These are phyloP conservation scores for Lablab purpureus DNA, from an alignment of 306 rosid genomes.

Conservation along the genomic window DNA sequence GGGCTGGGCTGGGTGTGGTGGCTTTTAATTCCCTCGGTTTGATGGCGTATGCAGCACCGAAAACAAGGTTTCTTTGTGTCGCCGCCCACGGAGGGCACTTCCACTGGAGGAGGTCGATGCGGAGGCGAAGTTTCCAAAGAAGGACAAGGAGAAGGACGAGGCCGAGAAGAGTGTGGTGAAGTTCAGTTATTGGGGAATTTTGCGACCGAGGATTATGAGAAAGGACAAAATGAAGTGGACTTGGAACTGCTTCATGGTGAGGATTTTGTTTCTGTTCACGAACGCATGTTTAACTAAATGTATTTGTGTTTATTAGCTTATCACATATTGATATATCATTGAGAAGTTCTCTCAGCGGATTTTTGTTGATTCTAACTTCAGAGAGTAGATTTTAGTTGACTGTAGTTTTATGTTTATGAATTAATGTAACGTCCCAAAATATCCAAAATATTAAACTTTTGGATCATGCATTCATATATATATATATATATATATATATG, in stretches of 20 bases:
- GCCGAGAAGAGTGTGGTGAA: slow-evolving; percentile 45
- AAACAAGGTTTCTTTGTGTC: background rate
- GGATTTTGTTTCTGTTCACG: background rate
- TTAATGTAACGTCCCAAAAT: too few relatives aligned
- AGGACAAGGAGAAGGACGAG: slow-evolving; percentile 38
- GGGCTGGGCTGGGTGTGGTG: too few relatives aligned
- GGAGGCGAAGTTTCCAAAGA: slow-evolving; percentile 29
- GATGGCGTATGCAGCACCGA: slow-evolving; percentile 38
- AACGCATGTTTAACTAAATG: background rate
- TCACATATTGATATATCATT: background rate
- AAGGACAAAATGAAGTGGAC: slow-evolving; percentile 94
- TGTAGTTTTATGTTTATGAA: background rate
- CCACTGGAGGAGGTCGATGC: slow-evolving; percentile 58
- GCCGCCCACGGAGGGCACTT: slow-evolving; percentile 44
- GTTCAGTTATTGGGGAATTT: slow-evolving; percentile 81
- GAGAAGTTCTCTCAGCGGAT: background rate
- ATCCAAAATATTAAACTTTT: too few relatives aligned
- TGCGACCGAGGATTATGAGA: slow-evolving; percentile 63
- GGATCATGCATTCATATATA: too few relatives aligned
- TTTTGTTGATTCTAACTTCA: background rate
- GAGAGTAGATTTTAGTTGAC: slow-evolving; percentile 2
- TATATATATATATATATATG: too few relatives aligned
- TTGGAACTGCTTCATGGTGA: slow-evolving; percentile 90
- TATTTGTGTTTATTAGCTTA: slow-evolving; percentile 18
- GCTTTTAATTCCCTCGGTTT: too few relatives aligned